Evolutionary conservation across 805 yeast species (phyloP).

Genomic region (Pichia deserticola): DNA sequence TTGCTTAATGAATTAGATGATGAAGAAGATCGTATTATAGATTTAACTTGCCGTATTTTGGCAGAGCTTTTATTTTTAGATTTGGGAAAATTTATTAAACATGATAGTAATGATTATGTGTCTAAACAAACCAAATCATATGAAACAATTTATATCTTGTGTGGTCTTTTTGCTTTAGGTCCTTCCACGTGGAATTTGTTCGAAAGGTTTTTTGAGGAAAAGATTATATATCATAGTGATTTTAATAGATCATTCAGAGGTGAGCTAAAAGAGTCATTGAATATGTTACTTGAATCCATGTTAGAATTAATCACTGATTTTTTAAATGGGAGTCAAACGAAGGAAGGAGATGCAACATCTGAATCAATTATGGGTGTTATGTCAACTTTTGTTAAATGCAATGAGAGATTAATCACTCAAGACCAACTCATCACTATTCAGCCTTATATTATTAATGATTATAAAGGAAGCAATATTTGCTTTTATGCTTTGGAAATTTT

Average conservation of each 20-base stretch:
- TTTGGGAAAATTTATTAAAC: neutral
- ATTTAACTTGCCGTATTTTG: slow-evolving; percentile 33
- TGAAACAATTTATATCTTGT: slow-evolving; percentile 20
- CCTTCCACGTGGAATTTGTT: slow-evolving; percentile 38
- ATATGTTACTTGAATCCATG: slow-evolving; percentile 28
- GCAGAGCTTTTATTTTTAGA: slow-evolving; percentile 31
- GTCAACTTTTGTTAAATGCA: slow-evolving; percentile 48
- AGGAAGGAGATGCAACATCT: slow-evolving; percentile 15
- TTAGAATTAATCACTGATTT: slow-evolving; percentile 31
- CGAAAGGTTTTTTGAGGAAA: slow-evolving; percentile 40
- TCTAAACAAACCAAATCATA: neutral
- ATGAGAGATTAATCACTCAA: slow-evolving; percentile 48
- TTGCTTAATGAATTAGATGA: slow-evolving; percentile 55
- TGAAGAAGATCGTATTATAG: slow-evolving; percentile 53
- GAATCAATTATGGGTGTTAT: slow-evolving; percentile 41
- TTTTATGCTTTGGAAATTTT: slow-evolving; percentile 49
- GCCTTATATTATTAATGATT: slow-evolving; percentile 51
- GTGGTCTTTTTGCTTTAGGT: slow-evolving; percentile 30
- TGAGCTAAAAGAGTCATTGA: slow-evolving; percentile 18
- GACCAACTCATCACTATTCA: slow-evolving; percentile 61
- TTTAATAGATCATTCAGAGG: slow-evolving; percentile 14
- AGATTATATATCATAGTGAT: slow-evolving; percentile 30
- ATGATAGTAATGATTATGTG: neutral
- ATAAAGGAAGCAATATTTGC: slow-evolving; percentile 34
- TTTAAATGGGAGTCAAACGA: slow-evolving; percentile 20